These are phyloP conservation scores for Erodium moschatum DNA, from an alignment of 441 rosid species.

Conservation along the genomic window DNA sequence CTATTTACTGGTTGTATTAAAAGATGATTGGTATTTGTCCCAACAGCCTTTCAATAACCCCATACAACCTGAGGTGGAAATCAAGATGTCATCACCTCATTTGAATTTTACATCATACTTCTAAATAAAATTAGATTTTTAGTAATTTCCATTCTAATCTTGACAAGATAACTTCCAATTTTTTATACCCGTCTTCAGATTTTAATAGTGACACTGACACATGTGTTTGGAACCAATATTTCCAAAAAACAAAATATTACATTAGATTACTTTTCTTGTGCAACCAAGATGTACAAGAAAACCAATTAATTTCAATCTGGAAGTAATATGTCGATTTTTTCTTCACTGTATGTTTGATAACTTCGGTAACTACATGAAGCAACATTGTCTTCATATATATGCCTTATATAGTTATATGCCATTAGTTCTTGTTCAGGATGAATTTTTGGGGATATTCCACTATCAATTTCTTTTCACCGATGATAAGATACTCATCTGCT, in stretches of 20 bases:
- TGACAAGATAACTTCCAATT: background rate
- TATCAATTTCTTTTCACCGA: constrained; percentile 78
- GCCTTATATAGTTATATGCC: constrained; percentile 1
- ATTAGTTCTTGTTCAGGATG: constrained; percentile 44
- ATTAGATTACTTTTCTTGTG: background rate
- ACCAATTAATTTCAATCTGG: background rate
- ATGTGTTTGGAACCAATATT: background rate
- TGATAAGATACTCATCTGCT: constrained; percentile 77
- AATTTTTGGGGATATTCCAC: constrained; percentile 99
- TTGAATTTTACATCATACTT: background rate
- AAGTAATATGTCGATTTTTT: background rate
- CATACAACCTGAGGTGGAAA: background rate
- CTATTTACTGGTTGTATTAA: background rate
- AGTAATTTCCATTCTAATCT: background rate
- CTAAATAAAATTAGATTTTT: background rate
- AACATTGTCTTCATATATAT: background rate
- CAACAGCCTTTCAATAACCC: background rate
- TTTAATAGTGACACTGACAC: background rate
- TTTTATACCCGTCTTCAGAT: background rate
- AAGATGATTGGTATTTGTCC: background rate
- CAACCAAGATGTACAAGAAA: background rate
- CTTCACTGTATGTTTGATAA: background rate
- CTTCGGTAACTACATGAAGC: constrained; percentile 13
- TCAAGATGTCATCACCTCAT: background rate
- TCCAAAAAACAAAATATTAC: background rate